Base-by-base conservation (phyloP, 2,329 filamentous ascomycete species). In the Epichloe uncinata region DNA sequence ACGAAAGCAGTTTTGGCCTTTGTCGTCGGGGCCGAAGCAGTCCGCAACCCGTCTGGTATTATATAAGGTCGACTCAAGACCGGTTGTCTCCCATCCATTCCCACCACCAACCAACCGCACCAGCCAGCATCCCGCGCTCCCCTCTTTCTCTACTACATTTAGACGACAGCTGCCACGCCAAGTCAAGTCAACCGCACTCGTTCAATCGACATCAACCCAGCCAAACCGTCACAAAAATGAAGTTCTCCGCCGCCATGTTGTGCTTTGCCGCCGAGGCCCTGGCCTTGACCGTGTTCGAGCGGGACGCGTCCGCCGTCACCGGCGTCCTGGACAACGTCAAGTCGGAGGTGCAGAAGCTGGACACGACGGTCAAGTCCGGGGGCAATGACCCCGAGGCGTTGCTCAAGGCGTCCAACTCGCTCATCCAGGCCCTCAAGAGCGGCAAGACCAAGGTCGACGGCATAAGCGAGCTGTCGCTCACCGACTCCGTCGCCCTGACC, bases 351-450 rank as follows among this genome's bases (percentile, higher is more conserved):
- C 50, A 55, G 15, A 34, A 37, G 12, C 43, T 61, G 13, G 55
- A 55, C 52, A 53, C 38, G 8, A 55, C 56, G n/a, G 50, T 56
- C 45, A 55, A 61, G 22, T 42, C 37, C 33, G 59, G 56, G 20
- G 55, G 38, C 26, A 53, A 53, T 16, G 56, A 61, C 49, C 55
- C 20, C 3, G 35, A 44, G 34, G 34, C 38, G 2, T 42, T 61
- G 6, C 44, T 54, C 33, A 49, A 50, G n/a, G 55, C 57, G 3
- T 54, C 57, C n/a, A 48, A 52, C 42, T 38, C 53, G 44, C 50
- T 61, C 40, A 47, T 55, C 48, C 45, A 54, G 33, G 47, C 49
- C 5, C 49, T 61, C 16, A 49, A 49, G 34, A 50, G 55, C 44
- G 52, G 53, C 51, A 50, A 54, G 26, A 34, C 33, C 37, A 55